Evolutionary conservation across 176 grass and related monocot genomes (phyloP).

Genomic region (Alopecurus myosuroides): DNA sequence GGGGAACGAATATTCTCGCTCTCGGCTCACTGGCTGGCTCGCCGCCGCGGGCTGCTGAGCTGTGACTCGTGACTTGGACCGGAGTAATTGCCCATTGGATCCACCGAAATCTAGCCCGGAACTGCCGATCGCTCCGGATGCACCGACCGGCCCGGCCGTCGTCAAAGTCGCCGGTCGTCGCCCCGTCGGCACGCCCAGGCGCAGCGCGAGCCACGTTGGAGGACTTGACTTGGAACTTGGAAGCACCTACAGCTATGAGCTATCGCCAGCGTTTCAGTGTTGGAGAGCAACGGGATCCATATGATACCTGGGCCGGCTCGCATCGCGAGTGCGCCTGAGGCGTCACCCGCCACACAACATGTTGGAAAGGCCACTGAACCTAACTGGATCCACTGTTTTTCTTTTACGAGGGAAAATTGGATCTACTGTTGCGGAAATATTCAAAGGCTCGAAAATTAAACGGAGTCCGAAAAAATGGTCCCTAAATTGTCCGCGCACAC

Average conservation of each 20-base stretch:
- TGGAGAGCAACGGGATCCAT: neutral
- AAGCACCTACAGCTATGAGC: neutral
- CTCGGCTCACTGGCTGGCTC: neutral
- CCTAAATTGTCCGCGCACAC: too few species aligned
- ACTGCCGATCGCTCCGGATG: neutral
- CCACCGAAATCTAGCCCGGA: neutral
- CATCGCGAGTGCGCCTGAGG: neutral
- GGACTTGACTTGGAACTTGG: neutral
- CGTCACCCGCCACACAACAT: too few species aligned
- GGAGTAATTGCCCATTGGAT: neutral
- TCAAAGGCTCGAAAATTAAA: too few species aligned
- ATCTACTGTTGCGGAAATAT: neutral
- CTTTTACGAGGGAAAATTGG: too few species aligned
- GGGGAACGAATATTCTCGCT: neutral
- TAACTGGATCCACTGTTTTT: neutral
- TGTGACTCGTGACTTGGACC: constrained; percentile 9
- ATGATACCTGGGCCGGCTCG: neutral
- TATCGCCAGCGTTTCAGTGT: neutral
- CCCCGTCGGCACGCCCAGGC: neutral
- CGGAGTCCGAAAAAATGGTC: too few species aligned
- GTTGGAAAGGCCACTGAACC: neutral
- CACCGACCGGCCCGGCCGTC: neutral
- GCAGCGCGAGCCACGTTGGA: neutral
- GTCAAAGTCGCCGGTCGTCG: constrained; percentile 44
- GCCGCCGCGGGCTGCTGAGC: neutral